Conservation (phyloP, 805 yeast species). For the Metschnikowia vanudenii region DNA sequence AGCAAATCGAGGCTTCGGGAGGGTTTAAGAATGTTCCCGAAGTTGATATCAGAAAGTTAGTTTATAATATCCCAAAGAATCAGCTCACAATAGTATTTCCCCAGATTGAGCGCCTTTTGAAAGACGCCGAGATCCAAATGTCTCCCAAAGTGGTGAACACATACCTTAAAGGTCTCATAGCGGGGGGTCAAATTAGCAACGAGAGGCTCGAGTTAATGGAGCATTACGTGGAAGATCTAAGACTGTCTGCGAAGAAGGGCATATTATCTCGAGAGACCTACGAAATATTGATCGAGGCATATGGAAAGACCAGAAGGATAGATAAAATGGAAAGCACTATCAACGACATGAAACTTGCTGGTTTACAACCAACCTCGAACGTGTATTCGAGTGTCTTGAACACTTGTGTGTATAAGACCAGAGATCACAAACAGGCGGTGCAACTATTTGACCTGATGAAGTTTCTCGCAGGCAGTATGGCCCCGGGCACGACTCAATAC, state of each 20-base stretch:
- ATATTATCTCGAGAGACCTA: conserved; percentile 39
- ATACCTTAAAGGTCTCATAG: conserved; percentile 36
- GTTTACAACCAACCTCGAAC: conserved; percentile 41
- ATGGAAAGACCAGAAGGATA: conserved; percentile 41
- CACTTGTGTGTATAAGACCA: conserved; percentile 52
- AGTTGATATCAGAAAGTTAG: conserved; percentile 35
- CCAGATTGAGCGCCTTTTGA: conserved; percentile 26
- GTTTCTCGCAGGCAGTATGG: conserved; percentile 61
- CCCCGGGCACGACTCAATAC: conserved; percentile 69
- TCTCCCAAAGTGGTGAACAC: conserved; percentile 36
- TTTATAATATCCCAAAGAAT: conserved; percentile 41
- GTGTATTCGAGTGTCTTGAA: conserved; percentile 60
- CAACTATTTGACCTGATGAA: conserved; percentile 83
- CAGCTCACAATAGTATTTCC: conserved; percentile 35
- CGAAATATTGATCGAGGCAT: conserved; percentile 45
- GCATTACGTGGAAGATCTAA: conserved; percentile 27
- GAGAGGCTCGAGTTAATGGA: conserved; percentile 32
- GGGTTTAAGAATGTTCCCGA: conserved; percentile 36
- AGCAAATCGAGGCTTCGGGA: conserved; percentile 32
- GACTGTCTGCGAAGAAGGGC: conserved; percentile 20
- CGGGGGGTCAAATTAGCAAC: conserved; percentile 22
- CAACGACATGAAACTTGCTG: conserved; percentile 35
- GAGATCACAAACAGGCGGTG: conserved; percentile 58
- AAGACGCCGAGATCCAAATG: conserved; percentile 29
- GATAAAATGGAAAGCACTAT: conserved; percentile 38